These are phyloP conservation scores for Chlorella sp. DNA, from an alignment of 139 green algal species.

Conservation along the genomic window DNA sequence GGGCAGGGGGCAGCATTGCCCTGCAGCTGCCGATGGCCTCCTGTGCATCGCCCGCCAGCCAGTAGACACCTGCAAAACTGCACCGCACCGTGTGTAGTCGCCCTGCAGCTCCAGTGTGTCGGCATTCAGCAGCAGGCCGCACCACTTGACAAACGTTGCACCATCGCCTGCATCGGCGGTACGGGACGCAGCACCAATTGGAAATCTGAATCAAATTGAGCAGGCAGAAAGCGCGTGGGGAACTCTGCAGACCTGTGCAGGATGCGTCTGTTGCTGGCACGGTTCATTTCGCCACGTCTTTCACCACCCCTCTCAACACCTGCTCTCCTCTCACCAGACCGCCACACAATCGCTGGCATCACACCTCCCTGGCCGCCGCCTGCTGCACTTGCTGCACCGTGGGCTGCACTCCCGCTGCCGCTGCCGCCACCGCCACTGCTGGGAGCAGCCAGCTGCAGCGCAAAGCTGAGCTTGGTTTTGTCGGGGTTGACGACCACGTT, in stretches of 20 bases:
- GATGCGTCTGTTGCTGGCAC: too few relatives aligned
- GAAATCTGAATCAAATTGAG: too few relatives aligned
- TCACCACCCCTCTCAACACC: too few relatives aligned
- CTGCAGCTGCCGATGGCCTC: too few relatives aligned
- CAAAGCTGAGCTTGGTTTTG: conserved; percentile 89
- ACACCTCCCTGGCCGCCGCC: conserved; percentile 3
- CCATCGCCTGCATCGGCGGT: conserved; percentile 28
- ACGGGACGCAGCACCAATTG: not conserved
- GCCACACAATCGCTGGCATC: conserved; percentile 11
- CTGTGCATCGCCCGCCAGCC: too few relatives aligned
- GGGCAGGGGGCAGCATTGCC: too few relatives aligned
- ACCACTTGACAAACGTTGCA: conserved; percentile 82
- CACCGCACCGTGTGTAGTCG: conserved; percentile 90
- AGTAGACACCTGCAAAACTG: too few relatives aligned
- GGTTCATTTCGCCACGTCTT: too few relatives aligned
- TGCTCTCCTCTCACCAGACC: not conserved
- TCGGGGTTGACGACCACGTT: conserved; percentile 78
- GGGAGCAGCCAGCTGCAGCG: conserved; percentile 16
- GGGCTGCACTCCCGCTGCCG: not conserved
- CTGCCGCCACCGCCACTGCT: conserved; percentile 2
- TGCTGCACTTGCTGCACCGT: not conserved
- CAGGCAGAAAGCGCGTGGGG: too few relatives aligned
- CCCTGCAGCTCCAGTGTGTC: conserved; percentile 80
- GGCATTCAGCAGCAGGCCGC: conserved; percentile 86
- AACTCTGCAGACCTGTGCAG: too few relatives aligned